phyloP scores from a whole-genome alignment of 176 grass and related monocot genomes.

The Dactylis glomerata region DNA sequence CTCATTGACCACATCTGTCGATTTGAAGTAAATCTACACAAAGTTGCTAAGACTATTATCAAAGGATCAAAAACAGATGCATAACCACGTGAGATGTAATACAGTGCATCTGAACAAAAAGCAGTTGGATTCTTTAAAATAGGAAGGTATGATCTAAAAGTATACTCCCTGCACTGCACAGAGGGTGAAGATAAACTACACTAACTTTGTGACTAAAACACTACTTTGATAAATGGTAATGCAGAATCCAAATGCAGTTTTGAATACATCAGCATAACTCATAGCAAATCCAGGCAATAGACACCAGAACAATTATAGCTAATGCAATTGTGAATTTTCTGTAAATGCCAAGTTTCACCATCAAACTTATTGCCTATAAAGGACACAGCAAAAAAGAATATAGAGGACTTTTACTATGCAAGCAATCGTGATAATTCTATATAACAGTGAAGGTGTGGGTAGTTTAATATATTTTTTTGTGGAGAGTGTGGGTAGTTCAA shows the following conservation, averaged over 20 bases:
- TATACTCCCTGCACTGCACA: neutral
- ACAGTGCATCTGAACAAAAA: neutral
- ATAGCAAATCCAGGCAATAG: slow-evolving; percentile 86
- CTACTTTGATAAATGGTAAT: slow-evolving; percentile 25
- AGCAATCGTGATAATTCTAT: too few relatives aligned
- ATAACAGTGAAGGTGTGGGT: too few relatives aligned
- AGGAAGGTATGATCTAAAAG: neutral
- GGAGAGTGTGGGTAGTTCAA: too few relatives aligned
- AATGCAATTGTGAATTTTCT: slow-evolving; percentile 95
- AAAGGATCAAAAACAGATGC: neutral
- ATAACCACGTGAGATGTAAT: slow-evolving; percentile 7
- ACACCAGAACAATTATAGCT: slow-evolving; percentile 75
- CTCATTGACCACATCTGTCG: slow-evolving; percentile 90
- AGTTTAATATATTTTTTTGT: too few relatives aligned
- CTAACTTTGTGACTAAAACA: neutral
- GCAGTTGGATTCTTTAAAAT: neutral
- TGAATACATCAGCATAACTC: slow-evolving; percentile 59
- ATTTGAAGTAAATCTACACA: slow-evolving; percentile 94
- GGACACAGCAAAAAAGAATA: slow-evolving; percentile 17
- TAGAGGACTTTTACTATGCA: too few relatives aligned
- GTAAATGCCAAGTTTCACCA: slow-evolving; percentile 93
- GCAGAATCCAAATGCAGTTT: neutral
- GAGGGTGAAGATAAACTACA: slow-evolving; percentile 16
- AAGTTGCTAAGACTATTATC: slow-evolving; percentile 22
- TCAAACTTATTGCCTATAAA: slow-evolving; percentile 74